These are phyloP conservation scores for Boletus tomentosulus DNA, from an alignment of 768 basidiomycete genomes.

Conservation along the genomic window DNA sequence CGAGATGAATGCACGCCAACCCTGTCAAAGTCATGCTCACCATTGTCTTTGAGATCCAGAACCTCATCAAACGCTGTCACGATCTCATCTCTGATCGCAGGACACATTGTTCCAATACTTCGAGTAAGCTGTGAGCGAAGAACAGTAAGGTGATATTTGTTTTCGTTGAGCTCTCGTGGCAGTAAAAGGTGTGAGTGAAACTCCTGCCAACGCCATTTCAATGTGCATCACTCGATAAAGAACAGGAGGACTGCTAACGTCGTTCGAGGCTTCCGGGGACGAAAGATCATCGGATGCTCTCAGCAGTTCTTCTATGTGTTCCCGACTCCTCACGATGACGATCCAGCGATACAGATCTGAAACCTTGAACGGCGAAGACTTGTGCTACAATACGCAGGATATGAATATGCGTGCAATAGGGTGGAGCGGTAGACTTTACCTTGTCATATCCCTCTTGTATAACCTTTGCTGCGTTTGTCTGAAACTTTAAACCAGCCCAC, in stretches of 20 bases:
- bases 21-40: slow-evolving; percentile 2
- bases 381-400: slow-evolving; percentile 16
- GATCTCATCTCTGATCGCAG: slow-evolving; percentile 44
- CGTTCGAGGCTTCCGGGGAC: slow-evolving; percentile 22
- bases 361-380: slow-evolving; percentile 30
- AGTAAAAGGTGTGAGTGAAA: neutral
- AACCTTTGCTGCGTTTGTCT: slow-evolving; percentile 15
- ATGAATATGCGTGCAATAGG: neutral
- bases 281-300: slow-evolving; percentile 38
- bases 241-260: slow-evolving; percentile 23
- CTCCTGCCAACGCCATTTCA: neutral
- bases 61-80: slow-evolving; percentile 33
- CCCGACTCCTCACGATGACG: slow-evolving; percentile 32
- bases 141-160: slow-evolving; percentile 31
- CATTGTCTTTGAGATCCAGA: slow-evolving; percentile 23
- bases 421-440: slow-evolving; percentile 8
- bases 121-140: slow-evolving; percentile 34
- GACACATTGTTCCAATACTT: slow-evolving; percentile 35
- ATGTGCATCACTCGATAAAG: neutral
- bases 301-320: slow-evolving; percentile 37
- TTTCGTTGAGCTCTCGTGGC: neutral
- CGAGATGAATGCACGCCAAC: neutral
- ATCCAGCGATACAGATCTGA: slow-evolving; percentile 33
- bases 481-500: slow-evolving; percentile 14
- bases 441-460: slow-evolving; percentile 32